Evolutionary conservation across 2,329 filamentous ascomycete species (phyloP).

Genomic region (Pseudodiploospora longispora): DNA sequence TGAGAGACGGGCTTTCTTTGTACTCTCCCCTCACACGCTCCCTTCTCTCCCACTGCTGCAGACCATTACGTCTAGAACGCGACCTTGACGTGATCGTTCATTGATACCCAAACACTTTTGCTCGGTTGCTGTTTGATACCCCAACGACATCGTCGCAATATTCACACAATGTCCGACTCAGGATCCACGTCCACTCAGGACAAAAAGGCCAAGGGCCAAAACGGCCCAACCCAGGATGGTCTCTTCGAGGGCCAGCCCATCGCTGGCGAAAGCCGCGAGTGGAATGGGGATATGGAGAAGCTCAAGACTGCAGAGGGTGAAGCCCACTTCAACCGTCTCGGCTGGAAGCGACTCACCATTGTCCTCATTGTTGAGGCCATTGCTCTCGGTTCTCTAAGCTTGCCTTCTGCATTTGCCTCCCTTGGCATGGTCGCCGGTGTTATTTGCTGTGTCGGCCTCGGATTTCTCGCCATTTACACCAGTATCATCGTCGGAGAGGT

Average conservation of each 20-base stretch:
- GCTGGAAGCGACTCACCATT: conserved; percentile 49
- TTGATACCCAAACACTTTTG: no score
- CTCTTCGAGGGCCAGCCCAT: conserved; percentile 17
- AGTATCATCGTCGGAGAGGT: conserved; percentile 39
- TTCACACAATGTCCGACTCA: no score
- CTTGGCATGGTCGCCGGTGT: conserved; percentile 46
- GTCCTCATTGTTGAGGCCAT: conserved; percentile 51
- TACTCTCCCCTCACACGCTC: background rate
- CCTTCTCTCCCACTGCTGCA: background rate
- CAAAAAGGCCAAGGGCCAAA: conserved; percentile 10
- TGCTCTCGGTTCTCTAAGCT: conserved; percentile 43
- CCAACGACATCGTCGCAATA: no score
- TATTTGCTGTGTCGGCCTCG: conserved; percentile 33
- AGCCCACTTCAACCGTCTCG: conserved; percentile 43
- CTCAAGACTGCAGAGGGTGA: conserved; percentile 36
- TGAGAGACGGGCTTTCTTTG: no score
- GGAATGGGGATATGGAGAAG: conserved; percentile 36
- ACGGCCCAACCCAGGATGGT: background rate
- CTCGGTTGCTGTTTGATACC: no score
- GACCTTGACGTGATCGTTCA: no score
- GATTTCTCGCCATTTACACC: conserved; percentile 40
- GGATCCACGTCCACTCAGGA: no score
- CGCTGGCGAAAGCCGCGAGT: conserved; percentile 30
- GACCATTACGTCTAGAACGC: no score
- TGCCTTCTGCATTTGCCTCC: conserved; percentile 43